Base-by-base conservation (phyloP, 495 filamentous ascomycete genomes). In the Bacidia rubella region DNA sequence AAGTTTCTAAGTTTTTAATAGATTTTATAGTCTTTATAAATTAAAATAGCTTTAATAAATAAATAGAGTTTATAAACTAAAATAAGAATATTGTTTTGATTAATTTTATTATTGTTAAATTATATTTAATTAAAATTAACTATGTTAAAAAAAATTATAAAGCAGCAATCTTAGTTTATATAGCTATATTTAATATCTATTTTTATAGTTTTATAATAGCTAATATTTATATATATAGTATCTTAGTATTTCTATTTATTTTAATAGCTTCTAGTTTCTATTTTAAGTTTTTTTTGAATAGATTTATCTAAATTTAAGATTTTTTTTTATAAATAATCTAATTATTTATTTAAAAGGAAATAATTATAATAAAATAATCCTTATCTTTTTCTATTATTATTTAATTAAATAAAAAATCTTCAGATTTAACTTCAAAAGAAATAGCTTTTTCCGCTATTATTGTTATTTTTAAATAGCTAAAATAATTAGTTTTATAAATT, bases 51-150 rank as follows among this genome's bases (percentile, higher is more conserved):
- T n/a, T n/a, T n/a, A n/a, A 5, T 49, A 11, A 11, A 24, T 25
- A 49, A 49, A 11, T 32, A 12, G 11, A 49, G 24, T 49, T 25
- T 49, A 49, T 27, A 49, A 49, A 49, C 43, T n/a, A n/a, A n/a
- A n/a, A n/a, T n/a, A n/a, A n/a, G n/a, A n/a, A n/a, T n/a, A n/a
- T n/a, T n/a, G n/a, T n/a, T n/a, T n/a, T n/a, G n/a, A n/a, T n/a
- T n/a, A n/a, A n/a, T n/a, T n/a, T n/a, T n/a, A n/a, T n/a, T n/a
- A n/a, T n/a, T n/a, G n/a, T n/a, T n/a, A n/a, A n/a, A n/a, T n/a
- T n/a, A n/a, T n/a, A n/a, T n/a, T n/a, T n/a, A 11, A 39, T n/a
- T 10, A 39, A 39, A n/a, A 39, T n/a, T 39, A 10, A n/a, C n/a
- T 39, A 39, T 39, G 10, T 11, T 39, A n/a, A 39, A n/a, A n/a